Conservation (phyloP, 306 rosid genomes). For the Vigna nakashimae region DNA sequence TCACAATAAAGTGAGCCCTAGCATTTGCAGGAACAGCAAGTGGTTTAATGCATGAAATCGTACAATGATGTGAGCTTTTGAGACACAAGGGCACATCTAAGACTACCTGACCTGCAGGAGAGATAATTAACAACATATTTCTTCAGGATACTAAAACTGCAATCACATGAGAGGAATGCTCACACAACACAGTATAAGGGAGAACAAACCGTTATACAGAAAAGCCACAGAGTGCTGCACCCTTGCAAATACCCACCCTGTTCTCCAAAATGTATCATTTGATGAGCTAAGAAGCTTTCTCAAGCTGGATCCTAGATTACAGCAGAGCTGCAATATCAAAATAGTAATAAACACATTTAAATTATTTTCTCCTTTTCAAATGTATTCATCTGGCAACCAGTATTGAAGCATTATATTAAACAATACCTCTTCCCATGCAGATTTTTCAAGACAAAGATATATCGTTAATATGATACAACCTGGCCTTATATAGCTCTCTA, state of each 20-base stretch:
- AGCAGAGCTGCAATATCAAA: slow-evolving; percentile 61
- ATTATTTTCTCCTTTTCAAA: background rate
- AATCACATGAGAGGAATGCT: slow-evolving; percentile 10
- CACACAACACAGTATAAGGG: slow-evolving; percentile 28
- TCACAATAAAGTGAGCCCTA: slow-evolving; percentile 65
- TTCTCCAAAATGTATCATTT: slow-evolving; percentile 73
- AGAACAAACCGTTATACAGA: slow-evolving; percentile 66
- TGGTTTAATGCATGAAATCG: slow-evolving; percentile 71
- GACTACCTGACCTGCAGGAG: slow-evolving; percentile 73
- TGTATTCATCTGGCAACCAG: background rate
- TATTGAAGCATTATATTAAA: slow-evolving; percentile 37
- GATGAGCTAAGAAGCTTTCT: slow-evolving; percentile 66
- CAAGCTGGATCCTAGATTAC: slow-evolving; percentile 67
- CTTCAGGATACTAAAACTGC: background rate
- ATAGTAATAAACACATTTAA: slow-evolving; percentile 21
- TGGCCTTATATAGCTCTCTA: slow-evolving; percentile 89
- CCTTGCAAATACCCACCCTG: slow-evolving; percentile 80
- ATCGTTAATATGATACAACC: slow-evolving; percentile 81
- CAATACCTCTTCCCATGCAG: slow-evolving; percentile 77
- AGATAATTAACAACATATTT: slow-evolving; percentile 6
- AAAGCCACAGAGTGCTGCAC: slow-evolving; percentile 67
- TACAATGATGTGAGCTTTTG: slow-evolving; percentile 54
- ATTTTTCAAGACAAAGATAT: slow-evolving; percentile 65
- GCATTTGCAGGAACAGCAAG: slow-evolving; percentile 70
- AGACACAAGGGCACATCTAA: slow-evolving; percentile 70